These are phyloP conservation scores for Mortierella sp. DNA, from an alignment of 371 early-diverging fungal species.

Conservation along the genomic window DNA sequence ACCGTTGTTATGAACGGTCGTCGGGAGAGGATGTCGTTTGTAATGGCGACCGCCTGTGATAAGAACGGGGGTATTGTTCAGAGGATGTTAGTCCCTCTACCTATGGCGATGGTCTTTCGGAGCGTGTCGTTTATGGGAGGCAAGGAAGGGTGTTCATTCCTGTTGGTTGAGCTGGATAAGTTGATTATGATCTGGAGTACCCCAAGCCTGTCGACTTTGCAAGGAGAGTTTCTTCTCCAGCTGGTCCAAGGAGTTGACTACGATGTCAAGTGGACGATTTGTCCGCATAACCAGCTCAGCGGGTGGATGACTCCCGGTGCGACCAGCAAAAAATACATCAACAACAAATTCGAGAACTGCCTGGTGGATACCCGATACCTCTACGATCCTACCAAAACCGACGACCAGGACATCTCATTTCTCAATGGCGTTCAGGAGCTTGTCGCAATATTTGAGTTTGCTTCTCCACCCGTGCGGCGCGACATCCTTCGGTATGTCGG, in stretches of 20 bases:
- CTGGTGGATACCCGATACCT: background rate
- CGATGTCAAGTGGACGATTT: background rate
- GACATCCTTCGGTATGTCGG: background rate
- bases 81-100: background rate
- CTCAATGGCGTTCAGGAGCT: background rate
- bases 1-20: background rate
- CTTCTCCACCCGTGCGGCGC: background rate
- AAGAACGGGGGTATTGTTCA: background rate
- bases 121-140: background rate
- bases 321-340: background rate
- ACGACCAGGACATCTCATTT: background rate
- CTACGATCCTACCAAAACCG: background rate
- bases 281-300: background rate
- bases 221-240: background rate
- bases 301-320: background rate
- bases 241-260: background rate
- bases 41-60: background rate
- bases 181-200: background rate
- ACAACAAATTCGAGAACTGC: background rate
- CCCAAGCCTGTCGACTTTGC: background rate
- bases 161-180: background rate
- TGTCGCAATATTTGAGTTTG: background rate
- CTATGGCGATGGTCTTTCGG: background rate
- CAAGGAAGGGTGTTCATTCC: background rate
- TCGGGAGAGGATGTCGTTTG: background rate